A percentile compares a stretch with the other conserved stretches of the same genome.
These are phyloP conservation scores for Boletus smithii DNA, from an alignment of 1,284 basidiomycete species.

Conservation along the genomic window DNA sequence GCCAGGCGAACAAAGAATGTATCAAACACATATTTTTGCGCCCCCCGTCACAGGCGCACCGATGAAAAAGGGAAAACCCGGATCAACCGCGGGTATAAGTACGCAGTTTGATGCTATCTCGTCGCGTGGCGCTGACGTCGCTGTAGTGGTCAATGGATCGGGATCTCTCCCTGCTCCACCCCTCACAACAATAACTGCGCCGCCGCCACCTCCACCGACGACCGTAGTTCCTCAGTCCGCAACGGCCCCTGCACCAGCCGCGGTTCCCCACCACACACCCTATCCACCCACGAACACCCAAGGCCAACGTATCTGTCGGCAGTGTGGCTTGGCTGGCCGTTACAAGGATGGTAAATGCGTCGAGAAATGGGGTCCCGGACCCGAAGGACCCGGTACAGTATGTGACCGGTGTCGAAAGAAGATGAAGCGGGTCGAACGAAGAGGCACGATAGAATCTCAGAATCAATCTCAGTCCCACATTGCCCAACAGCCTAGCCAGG, in stretches of 20 bases:
- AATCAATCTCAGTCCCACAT: constrained; percentile 23
- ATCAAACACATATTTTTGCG: constrained; percentile 66
- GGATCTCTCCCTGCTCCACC: constrained; percentile 19
- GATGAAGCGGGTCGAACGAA: constrained; percentile 78
- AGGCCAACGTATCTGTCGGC: constrained; percentile 71
- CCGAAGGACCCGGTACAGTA: constrained; percentile 77
- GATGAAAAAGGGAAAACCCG: constrained; percentile 54
- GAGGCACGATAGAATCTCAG: constrained; percentile 52
- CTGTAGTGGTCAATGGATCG: constrained; percentile 27
- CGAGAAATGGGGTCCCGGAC: constrained; percentile 84
- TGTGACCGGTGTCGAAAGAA: constrained; percentile 83
- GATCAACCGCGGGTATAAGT: constrained; percentile 27
- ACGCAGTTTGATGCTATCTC: constrained; percentile 7
- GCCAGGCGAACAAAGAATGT: constrained; percentile 43
- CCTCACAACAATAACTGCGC: constrained; percentile 10
- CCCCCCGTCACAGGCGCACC: constrained; percentile 67
- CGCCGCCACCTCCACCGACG: constrained; percentile 19
- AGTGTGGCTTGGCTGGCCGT: constrained; percentile 63
- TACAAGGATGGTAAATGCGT: constrained; percentile 85
- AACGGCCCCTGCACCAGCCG: constrained; percentile 1
- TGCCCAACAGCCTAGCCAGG: constrained; percentile 11
- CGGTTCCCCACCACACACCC: constrained; percentile 14
- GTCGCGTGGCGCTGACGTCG: constrained; percentile 17
- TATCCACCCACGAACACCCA: constrained; percentile 49
- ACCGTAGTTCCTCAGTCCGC: constrained; percentile 12